phyloP scores from a whole-genome alignment of 1,284 basidiomycete genomes.

The Coniferiporia weirii region DNA sequence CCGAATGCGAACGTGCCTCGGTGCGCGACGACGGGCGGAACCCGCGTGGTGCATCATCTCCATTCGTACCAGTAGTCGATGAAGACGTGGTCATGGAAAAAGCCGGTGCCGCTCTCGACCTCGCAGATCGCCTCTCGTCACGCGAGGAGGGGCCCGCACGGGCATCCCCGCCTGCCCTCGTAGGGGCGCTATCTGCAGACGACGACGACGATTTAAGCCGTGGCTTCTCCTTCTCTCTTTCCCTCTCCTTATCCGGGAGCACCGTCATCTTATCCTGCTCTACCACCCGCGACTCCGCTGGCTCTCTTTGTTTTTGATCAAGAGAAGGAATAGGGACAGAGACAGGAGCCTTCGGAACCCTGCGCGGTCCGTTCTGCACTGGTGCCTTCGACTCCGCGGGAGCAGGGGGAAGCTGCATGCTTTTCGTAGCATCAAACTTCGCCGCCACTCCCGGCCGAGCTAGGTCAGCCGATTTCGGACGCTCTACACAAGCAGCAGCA shows the following conservation, averaged over 20 bases:
- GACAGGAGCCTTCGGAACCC: constrained; percentile 1
- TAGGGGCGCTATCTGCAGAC: background rate
- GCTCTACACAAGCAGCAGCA: background rate
- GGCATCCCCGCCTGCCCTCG: background rate
- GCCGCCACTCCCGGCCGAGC: background rate
- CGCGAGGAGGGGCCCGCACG: constrained; percentile 1
- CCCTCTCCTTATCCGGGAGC: background rate
- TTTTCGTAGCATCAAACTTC: background rate
- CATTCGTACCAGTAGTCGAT: background rate
- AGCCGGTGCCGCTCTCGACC: constrained; percentile 22
- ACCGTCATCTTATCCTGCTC: background rate
- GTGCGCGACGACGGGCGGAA: background rate
- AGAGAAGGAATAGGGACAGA: background rate
- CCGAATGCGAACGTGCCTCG: background rate
- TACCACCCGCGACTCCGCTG: background rate
- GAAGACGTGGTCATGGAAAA: background rate
- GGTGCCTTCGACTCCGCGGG: background rate
- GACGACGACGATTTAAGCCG: background rate
- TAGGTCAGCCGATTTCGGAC: background rate
- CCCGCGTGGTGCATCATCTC: background rate
- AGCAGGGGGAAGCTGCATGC: background rate
- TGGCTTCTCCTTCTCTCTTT: background rate
- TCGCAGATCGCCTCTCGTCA: constrained; percentile 12
- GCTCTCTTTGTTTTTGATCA: background rate
- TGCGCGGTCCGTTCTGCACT: background rate